These are phyloP conservation scores for Tetrahymena malaccensis DNA, from an alignment of 73 alveolate species.

Conservation along the genomic window DNA sequence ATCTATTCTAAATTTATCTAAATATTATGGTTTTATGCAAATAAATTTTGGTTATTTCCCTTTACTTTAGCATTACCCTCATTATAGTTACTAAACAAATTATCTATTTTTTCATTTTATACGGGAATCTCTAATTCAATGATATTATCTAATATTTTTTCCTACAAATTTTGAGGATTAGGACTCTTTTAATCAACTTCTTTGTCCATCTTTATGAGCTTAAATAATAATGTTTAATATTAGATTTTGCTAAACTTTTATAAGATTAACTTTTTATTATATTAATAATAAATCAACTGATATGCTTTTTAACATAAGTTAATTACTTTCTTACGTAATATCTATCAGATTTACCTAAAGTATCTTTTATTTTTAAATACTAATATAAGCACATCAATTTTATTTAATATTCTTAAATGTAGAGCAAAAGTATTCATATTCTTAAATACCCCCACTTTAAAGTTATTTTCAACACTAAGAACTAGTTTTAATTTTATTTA, in stretches of 20 bases:
- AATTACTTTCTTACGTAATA: neutral
- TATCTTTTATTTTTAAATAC: neutral
- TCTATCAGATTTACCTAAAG: neutral
- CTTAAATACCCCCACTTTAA: neutral
- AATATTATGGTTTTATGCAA: neutral
- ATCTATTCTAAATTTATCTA: neutral
- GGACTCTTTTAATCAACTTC: neutral
- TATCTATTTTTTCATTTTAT: neutral
- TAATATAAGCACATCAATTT: neutral
- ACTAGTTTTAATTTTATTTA: no score
- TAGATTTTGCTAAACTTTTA: neutral
- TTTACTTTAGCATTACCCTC: neutral
- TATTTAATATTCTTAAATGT: no score
- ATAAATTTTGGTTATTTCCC: neutral
- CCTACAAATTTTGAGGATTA: neutral
- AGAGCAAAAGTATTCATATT: neutral
- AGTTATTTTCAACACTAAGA: no score
- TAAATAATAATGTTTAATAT: neutral
- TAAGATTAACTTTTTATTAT: neutral
- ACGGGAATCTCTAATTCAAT: neutral
- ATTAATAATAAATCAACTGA: no score
- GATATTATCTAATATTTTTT: neutral
- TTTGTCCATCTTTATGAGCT: neutral
- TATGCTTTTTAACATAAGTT: neutral
- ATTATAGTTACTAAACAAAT: neutral